Conservation (phyloP, 2,329 filamentous ascomycete species). For the Plenodomus biglobosus region DNA sequence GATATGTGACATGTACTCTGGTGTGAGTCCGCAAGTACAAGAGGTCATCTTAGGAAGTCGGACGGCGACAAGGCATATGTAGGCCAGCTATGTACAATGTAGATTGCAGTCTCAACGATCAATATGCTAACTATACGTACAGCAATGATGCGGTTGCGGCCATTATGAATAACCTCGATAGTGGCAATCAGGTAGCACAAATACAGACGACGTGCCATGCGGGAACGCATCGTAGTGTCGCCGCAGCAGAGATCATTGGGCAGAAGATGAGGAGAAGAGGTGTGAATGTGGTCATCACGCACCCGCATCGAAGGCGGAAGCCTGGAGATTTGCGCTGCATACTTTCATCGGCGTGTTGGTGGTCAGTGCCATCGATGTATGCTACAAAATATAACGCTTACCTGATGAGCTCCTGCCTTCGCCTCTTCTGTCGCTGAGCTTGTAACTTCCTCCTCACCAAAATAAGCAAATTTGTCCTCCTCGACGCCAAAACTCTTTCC, state of each 20-base stretch:
- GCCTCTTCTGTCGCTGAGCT: no score
- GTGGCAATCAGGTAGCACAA: slow-evolving; percentile 6
- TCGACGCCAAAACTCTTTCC: not conserved
- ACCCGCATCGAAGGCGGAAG: slow-evolving; percentile 16
- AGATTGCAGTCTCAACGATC: no score
- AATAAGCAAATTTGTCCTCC: not conserved
- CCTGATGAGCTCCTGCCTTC: not conserved
- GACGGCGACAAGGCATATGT: slow-evolving; percentile 3
- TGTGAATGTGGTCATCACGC: slow-evolving; percentile 11
- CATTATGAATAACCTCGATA: not conserved
- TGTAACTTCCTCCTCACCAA: not conserved
- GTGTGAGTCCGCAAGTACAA: slow-evolving; percentile 15
- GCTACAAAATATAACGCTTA: not conserved
- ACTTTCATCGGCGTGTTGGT: not conserved
- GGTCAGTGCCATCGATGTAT: not conserved
- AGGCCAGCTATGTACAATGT: not conserved
- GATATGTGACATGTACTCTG: slow-evolving; percentile 15
- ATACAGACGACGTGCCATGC: slow-evolving; percentile 12
- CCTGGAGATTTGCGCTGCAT: slow-evolving; percentile 5
- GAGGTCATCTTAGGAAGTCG: slow-evolving; percentile 10
- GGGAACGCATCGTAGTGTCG: slow-evolving; percentile 25
- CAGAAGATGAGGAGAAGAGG: slow-evolving; percentile 6
- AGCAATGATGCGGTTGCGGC: slow-evolving; percentile 1
- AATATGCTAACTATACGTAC: not conserved
- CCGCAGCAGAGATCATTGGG: slow-evolving; percentile 19